phyloP scores from a whole-genome alignment of 306 rosid species.

The Glycyrrhiza uralensis region DNA sequence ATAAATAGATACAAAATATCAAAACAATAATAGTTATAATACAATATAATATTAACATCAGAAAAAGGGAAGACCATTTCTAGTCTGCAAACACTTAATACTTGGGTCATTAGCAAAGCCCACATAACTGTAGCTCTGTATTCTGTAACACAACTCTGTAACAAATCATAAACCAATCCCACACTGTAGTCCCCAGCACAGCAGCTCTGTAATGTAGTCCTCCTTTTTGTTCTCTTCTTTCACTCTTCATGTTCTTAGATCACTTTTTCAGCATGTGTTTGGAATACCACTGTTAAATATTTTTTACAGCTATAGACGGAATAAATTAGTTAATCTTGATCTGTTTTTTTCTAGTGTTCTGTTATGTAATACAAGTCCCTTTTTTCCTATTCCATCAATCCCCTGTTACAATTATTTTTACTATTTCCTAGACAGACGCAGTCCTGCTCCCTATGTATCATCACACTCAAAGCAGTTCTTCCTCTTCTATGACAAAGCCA shows the following conservation, averaged over 20 bases:
- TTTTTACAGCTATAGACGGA: not conserved
- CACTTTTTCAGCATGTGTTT: not conserved
- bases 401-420: not conserved
- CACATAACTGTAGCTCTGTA: not conserved
- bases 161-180: not conserved
- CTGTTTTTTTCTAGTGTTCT: not conserved
- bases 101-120: not conserved
- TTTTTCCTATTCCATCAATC: not conserved
- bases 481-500: slow-evolving; percentile 1
- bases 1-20: slow-evolving; percentile 4
- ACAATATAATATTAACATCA: not conserved
- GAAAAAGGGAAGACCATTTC: not conserved
- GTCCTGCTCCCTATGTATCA: not conserved
- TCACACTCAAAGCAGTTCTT: not conserved
- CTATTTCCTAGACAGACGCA: not conserved
- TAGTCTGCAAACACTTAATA: slow-evolving; percentile 12
- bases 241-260: not conserved
- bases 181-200: not conserved
- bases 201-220: not conserved
- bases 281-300: not conserved
- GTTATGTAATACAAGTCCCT: not conserved
- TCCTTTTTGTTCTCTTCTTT: not conserved
- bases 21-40: not conserved
- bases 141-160: not conserved
- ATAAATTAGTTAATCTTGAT: not conserved